phyloP scores from a whole-genome alignment of 768 basidiomycete species.

The Suillus luteus region DNA sequence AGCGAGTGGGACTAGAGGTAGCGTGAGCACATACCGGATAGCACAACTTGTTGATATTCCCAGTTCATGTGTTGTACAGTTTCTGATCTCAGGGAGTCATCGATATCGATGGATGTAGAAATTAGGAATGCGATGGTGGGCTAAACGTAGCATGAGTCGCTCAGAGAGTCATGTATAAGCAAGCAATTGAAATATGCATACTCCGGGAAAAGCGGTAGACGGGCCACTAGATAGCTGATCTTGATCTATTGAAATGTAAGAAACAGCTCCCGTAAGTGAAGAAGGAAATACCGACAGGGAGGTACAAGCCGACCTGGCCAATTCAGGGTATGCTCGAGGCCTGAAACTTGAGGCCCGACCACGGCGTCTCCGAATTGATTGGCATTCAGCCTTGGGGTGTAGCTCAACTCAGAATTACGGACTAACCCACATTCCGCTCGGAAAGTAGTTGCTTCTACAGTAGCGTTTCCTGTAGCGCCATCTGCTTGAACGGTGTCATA shows the following conservation, averaged over 20 bases:
- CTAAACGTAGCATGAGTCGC: background rate
- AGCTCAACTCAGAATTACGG: constrained; percentile 4
- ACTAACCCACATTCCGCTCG: constrained; percentile 9
- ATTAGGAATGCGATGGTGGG: constrained; percentile 15
- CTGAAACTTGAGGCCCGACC: background rate
- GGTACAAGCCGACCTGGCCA: background rate
- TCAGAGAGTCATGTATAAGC: background rate
- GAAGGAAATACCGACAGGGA: constrained; percentile 3
- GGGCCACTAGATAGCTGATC: background rate
- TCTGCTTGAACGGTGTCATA: constrained; percentile 12
- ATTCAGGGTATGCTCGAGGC: constrained; percentile 11
- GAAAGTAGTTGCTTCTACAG: constrained; percentile 14
- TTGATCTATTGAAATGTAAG: background rate
- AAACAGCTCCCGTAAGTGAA: background rate
- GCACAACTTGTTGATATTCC: background rate
- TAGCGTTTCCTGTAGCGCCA: constrained; percentile 8
- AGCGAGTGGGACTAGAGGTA: background rate
- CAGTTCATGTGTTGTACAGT: constrained; percentile 6
- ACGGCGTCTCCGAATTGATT: background rate
- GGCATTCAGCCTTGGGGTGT: background rate
- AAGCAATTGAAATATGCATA: background rate
- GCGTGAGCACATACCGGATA: background rate
- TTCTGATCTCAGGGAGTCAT: constrained; percentile 1
- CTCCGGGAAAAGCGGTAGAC: background rate
- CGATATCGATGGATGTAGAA: constrained; percentile 10